Conservation (phyloP, 257 asterid genomes). For the Scutellaria galericulata region DNA sequence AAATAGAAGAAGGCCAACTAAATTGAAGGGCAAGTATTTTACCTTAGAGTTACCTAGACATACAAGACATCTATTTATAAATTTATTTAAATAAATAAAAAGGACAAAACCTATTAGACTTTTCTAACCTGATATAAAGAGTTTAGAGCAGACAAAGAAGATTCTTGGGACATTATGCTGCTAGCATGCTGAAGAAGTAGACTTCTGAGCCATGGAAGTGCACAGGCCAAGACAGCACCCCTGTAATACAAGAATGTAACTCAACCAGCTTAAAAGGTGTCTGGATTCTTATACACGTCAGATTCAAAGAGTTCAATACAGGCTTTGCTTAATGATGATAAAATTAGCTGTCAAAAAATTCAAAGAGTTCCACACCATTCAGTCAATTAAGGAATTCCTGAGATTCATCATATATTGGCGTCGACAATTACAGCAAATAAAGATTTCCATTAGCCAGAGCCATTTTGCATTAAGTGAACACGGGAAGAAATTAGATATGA, state of each 20-base stretch:
- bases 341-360: constrained; percentile 1
- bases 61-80: not conserved
- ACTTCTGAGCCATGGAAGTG: constrained; percentile 92
- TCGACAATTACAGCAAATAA: constrained; percentile 1
- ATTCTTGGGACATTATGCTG: constrained; percentile 88
- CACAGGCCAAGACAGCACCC: constrained; percentile 91
- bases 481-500: not conserved
- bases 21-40: not conserved
- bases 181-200: constrained; percentile 87
- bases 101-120: too few relatives aligned
- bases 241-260: constrained; percentile 41
- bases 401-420: not conserved
- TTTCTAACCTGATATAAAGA: constrained; percentile 81
- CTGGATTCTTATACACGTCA: not conserved
- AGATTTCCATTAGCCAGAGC: constrained; percentile 10
- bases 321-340: not conserved
- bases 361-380: not conserved
- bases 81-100: too few relatives aligned
- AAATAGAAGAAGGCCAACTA: not conserved
- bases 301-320: not conserved
- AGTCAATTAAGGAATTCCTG: not conserved
- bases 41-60: not conserved
- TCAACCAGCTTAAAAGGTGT: not conserved
- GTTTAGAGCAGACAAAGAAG: constrained; percentile 76
- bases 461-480: not conserved